phyloP scores from a whole-genome alignment of 768 basidiomycete species.

The Leccinellum luteum region DNA sequence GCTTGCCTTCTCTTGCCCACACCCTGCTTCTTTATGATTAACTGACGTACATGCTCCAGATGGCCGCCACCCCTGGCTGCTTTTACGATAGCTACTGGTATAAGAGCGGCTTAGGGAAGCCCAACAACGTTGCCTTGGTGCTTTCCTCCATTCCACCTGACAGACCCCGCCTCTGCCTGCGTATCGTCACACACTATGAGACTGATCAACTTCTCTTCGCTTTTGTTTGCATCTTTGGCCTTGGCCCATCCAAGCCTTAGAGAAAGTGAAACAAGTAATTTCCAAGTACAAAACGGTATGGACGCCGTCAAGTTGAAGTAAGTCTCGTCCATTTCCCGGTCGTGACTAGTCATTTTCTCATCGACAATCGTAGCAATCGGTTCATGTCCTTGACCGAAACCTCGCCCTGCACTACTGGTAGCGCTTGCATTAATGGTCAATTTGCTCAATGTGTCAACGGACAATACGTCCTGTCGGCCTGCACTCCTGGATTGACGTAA shows the following conservation, averaged over 20 bases:
- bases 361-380: conserved; percentile 27
- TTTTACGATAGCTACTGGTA: not conserved
- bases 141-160: not conserved
- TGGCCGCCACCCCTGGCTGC: not conserved
- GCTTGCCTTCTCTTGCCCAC: not conserved
- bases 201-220: not conserved
- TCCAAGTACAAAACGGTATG: conserved; percentile 40
- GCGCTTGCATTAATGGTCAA: conserved; percentile 47
- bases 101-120: not conserved
- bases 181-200: not conserved
- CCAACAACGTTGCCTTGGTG: not conserved
- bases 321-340: conserved; percentile 35
- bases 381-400: conserved; percentile 22
- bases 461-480: conserved; percentile 29
- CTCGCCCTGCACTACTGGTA: conserved; percentile 36
- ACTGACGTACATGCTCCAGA: not conserved
- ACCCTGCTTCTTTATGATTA: not conserved
- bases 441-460: conserved; percentile 60
- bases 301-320: conserved; percentile 43
- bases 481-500: conserved; percentile 17
- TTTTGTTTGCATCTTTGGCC: conserved; percentile 26
- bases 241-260: conserved; percentile 37
- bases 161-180: not conserved
- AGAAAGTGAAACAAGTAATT: conserved; percentile 18
- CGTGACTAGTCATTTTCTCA: conserved; percentile 54